These are phyloP conservation scores for Neurospora africana DNA, from an alignment of 495 filamentous ascomycete genomes.

Conservation along the genomic window DNA sequence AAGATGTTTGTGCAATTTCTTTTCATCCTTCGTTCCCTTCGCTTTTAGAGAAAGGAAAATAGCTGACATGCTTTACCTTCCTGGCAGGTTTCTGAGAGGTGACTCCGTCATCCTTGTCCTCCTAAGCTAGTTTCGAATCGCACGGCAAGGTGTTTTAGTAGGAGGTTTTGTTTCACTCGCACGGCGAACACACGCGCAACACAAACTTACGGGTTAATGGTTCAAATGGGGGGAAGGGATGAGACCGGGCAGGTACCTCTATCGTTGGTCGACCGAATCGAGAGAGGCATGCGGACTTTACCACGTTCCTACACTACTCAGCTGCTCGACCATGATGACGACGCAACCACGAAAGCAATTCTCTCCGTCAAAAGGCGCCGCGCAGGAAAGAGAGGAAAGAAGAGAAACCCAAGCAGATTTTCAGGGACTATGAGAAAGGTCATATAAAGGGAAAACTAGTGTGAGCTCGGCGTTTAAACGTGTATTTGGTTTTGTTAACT, in stretches of 20 bases:
- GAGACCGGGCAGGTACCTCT: background rate
- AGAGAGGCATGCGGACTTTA: background rate
- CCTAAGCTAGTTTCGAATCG: slow-evolving; percentile 48
- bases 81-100: slow-evolving; percentile 74
- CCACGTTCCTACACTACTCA: background rate
- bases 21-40: background rate
- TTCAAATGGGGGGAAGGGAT: background rate
- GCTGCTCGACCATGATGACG: background rate
- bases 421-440: background rate
- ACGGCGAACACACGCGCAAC: background rate
- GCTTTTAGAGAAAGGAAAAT: background rate
- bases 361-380: background rate
- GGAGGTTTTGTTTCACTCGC: background rate
- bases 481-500: background rate
- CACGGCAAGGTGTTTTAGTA: background rate
- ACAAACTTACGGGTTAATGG: background rate
- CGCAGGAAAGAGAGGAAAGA: background rate
- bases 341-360: background rate
- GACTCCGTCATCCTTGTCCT: slow-evolving; percentile 91
- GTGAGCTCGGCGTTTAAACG: background rate
- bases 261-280: background rate
- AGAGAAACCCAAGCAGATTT: background rate
- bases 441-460: background rate
- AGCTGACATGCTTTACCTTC: slow-evolving; percentile 10
- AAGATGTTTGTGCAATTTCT: slow-evolving; percentile 63